Evolutionary conservation across 495 filamentous ascomycete species (phyloP).

Genomic region (Daldinia decipiens): DNA sequence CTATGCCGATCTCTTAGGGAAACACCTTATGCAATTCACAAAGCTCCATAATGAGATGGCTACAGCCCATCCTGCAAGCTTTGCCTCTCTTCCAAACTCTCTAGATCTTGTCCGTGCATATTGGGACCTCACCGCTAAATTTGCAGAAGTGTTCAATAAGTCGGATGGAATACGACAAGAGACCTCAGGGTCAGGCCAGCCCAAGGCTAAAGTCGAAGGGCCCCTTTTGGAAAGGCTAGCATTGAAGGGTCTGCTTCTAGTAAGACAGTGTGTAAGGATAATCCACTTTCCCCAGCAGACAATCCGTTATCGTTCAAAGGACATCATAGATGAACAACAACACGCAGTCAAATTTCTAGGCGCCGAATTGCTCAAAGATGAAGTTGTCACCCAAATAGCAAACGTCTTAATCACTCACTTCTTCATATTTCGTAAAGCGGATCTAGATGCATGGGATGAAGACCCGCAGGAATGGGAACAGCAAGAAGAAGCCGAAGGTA

Average conservation of each 20-base stretch:
- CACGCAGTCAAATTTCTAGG: constrained; percentile 72
- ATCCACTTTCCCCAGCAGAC: constrained; percentile 80
- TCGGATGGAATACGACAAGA: constrained; percentile 61
- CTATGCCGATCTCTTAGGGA: constrained; percentile 69
- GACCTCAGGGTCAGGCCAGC: constrained; percentile 56
- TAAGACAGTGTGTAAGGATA: constrained; percentile 86
- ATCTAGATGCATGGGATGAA: constrained; percentile 90
- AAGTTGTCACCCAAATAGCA: constrained; percentile 80
- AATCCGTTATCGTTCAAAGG: constrained; percentile 78
- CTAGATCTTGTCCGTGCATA: constrained; percentile 79
- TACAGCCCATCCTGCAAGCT: constrained; percentile 76
- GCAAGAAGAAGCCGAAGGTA: constrained; percentile 78
- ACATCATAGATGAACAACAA: constrained; percentile 75
- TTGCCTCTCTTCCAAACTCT: constrained; percentile 81
- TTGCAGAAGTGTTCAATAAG: constrained; percentile 74
- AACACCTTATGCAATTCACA: constrained; percentile 86
- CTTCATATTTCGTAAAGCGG: constrained; percentile 85
- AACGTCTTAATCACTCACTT: constrained; percentile 85
- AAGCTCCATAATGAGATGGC: constrained; percentile 93
- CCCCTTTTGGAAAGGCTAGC: constrained; percentile 77
- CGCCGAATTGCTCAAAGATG: constrained; percentile 74
- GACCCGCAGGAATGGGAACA: constrained; percentile 94
- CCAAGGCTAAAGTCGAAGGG: constrained; percentile 64
- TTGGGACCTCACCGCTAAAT: constrained; percentile 79
- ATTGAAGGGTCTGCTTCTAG: constrained; percentile 80